These are phyloP conservation scores for Amoebophrya sp. DNA, from an alignment of 169 alveolate genomes.

Conservation along the genomic window DNA sequence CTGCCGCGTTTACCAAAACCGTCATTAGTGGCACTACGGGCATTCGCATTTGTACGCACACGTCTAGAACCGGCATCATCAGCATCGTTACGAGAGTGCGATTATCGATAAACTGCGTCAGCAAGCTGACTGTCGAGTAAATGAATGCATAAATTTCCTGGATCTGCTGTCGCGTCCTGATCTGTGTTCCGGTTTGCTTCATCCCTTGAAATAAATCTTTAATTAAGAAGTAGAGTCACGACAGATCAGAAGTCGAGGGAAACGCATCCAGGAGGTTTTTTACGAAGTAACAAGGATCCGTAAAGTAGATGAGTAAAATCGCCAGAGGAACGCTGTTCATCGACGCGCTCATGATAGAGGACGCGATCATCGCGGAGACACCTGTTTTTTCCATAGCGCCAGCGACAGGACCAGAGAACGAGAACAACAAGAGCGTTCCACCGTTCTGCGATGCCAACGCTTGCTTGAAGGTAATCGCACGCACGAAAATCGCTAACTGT, in stretches of 20 bases:
- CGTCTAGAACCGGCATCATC: neutral
- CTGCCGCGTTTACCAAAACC: neutral
- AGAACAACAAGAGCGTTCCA: neutral
- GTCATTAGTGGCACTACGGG: constrained; percentile 1
- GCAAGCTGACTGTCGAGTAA: neutral
- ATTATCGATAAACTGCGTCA: neutral
- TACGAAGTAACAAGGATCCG: too few relatives aligned
- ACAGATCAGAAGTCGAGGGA: too few relatives aligned
- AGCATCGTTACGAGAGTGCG: neutral
- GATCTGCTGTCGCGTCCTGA: too few relatives aligned
- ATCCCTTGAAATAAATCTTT: too few relatives aligned
- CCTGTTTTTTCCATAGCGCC: neutral
- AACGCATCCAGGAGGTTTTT: too few relatives aligned
- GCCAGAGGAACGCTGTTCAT: neutral
- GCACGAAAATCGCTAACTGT: neutral
- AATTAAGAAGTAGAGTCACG: too few relatives aligned
- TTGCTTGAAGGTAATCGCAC: neutral
- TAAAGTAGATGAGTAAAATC: neutral
- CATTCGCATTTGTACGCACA: neutral
- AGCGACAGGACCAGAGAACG: neutral
- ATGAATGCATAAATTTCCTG: too few relatives aligned
- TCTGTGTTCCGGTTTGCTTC: too few relatives aligned
- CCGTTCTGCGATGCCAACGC: constrained; percentile 8
- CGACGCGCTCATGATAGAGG: neutral
- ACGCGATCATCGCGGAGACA: neutral